Conservation (phyloP, 2,329 filamentous ascomycete genomes). For the Verticillium dahliae region DNA sequence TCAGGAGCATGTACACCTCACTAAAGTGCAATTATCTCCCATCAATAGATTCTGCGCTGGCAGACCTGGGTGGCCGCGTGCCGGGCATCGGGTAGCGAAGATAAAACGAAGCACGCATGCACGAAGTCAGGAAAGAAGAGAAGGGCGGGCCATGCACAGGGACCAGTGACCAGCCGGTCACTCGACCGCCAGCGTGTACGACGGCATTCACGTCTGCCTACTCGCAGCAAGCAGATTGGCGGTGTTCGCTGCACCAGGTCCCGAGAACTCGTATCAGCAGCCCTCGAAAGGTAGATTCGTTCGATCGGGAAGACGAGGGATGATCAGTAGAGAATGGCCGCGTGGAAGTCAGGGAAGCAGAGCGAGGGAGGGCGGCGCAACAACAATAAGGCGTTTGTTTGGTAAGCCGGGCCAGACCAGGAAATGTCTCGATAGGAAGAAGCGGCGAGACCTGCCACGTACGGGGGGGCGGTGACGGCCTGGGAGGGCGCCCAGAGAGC, state of each 20-base stretch:
- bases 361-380: background rate
- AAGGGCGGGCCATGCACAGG: background rate
- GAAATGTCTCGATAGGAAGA: background rate
- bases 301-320: background rate
- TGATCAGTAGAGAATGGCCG: background rate
- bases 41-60: background rate
- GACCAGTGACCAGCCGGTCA: background rate
- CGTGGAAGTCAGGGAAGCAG: background rate
- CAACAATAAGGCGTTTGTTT: background rate
- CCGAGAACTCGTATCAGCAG: background rate
- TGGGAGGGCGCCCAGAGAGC: background rate
- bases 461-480: background rate
- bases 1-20: background rate
- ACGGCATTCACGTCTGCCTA: background rate
- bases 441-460: background rate
- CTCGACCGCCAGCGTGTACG: background rate
- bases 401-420: background rate
- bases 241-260: background rate
- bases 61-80: background rate
- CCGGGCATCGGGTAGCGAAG: background rate
- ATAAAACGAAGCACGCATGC: too few species aligned
- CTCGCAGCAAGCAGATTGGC: background rate
- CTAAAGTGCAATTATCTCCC: background rate
- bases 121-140: too few species aligned
- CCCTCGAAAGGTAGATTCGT: background rate